Evolutionary conservation across 2,329 filamentous ascomycete species (phyloP).

Genomic region (Scorias spongiosa): DNA sequence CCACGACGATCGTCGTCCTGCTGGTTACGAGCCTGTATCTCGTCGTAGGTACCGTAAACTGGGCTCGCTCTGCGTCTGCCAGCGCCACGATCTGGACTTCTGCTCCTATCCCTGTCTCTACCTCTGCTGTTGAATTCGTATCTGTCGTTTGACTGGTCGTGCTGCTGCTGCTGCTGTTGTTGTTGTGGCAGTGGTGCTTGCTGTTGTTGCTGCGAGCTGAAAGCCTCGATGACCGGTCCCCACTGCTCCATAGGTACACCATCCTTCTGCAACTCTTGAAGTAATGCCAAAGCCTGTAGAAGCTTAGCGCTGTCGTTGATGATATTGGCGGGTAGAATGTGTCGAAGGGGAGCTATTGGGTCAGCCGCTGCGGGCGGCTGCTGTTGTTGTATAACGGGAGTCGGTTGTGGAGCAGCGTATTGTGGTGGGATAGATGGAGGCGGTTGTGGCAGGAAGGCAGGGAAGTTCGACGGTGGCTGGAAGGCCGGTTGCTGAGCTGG

Average conservation of each 20-base stretch:
- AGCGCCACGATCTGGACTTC: slow-evolving; percentile 55
- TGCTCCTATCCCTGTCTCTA: slow-evolving; percentile 42
- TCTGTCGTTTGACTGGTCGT: slow-evolving; percentile 6
- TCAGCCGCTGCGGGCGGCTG: slow-evolving; percentile 19
- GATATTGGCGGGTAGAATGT: slow-evolving; percentile 22
- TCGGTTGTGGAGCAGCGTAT: slow-evolving; percentile 7
- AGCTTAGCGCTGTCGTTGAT: slow-evolving; percentile 32
- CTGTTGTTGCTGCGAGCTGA: slow-evolving; percentile 16
- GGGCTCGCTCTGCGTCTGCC: slow-evolving; percentile 50
- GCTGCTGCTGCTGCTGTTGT: slow-evolving; percentile 2
- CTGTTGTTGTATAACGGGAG: slow-evolving; percentile 45
- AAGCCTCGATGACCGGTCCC: slow-evolving; percentile 39
- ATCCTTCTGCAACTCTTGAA: slow-evolving; percentile 61
- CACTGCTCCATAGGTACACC: slow-evolving; percentile 68
- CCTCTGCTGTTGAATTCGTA: slow-evolving; percentile 6
- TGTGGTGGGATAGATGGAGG: slow-evolving; percentile 20
- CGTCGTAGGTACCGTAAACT: slow-evolving; percentile 58
- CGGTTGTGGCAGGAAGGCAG: slow-evolving; percentile 15
- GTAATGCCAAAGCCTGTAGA: slow-evolving; percentile 56
- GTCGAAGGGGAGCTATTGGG: slow-evolving; percentile 14
- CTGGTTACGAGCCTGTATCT: slow-evolving; percentile 5
- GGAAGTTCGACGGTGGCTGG: slow-evolving; percentile 8
- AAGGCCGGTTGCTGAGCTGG: slow-evolving; percentile 7
- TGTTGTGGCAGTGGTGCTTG: slow-evolving; percentile 3
- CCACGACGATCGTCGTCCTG: slow-evolving; percentile 5